Evolutionary conservation across 2,329 filamentous ascomycete species (phyloP).

Genomic region (Plectosphaerella sp.): DNA sequence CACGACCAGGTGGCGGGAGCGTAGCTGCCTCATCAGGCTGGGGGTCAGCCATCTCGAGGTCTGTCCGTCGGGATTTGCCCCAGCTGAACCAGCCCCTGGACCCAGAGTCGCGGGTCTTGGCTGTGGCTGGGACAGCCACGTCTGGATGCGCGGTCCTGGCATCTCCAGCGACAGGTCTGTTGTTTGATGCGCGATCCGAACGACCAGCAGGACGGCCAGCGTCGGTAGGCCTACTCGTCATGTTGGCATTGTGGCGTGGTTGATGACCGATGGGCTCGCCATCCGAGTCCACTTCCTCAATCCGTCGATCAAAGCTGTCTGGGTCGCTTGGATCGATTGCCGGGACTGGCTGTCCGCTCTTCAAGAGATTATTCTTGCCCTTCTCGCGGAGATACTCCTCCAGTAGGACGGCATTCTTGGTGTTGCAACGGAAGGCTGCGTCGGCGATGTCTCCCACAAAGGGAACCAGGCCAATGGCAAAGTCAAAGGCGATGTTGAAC

Average conservation of each 20-base stretch:
- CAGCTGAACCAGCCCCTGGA: not conserved
- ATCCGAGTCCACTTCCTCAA: not conserved
- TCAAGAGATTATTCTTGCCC: constrained; percentile 53
- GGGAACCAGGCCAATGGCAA: constrained; percentile 68
- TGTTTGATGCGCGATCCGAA: not conserved
- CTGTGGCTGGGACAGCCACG: not conserved
- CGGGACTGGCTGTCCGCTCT: constrained; percentile 41
- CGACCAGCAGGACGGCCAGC: constrained; percentile 1
- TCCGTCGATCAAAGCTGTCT: constrained; percentile 41
- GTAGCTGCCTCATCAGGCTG: too few species aligned
- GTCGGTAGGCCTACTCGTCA: constrained; percentile 12
- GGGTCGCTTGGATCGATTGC: constrained; percentile 48
- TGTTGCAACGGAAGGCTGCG: constrained; percentile 70
- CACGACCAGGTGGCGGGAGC: not conserved
- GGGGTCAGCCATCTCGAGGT: too few species aligned
- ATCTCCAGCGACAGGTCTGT: not conserved
- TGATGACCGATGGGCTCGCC: not conserved
- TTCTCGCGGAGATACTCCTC: constrained; percentile 65
- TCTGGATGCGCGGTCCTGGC: too few species aligned
- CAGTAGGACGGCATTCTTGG: constrained; percentile 66
- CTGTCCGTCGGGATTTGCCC: not conserved
- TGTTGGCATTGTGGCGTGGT: constrained; percentile 12
- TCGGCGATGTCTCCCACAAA: constrained; percentile 74
- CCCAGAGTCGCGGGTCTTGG: not conserved
- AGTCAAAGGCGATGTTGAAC: constrained; percentile 72